Base-by-base conservation (phyloP, 2,329 filamentous ascomycete species). In the Hymenoscyphus scutula region DNA sequence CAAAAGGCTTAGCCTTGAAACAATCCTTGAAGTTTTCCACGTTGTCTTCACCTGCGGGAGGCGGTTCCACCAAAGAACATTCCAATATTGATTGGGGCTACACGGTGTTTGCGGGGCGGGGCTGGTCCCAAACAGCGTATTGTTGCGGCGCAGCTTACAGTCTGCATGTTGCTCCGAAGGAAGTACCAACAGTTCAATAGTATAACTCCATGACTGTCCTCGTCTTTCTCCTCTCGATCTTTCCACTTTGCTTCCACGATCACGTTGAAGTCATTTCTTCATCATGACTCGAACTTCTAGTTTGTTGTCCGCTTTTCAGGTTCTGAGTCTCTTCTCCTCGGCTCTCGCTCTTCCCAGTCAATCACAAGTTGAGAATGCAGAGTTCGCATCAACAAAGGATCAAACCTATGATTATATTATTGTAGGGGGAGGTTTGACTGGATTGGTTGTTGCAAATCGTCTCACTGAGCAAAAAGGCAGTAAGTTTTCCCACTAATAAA, bases 391-490 rank as follows among this genome's bases (percentile, higher is more conserved):
- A 15, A 2, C 38, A 51, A 29, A 48, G 13, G 29, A 58, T 13
- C 56, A 58, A 60, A 53, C 59, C 5, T 60, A 45, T 56, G 53
- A 60, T 37, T 60, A 60, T 45, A 56, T 60, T 13, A 56, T 55
- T 30, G 51, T 60, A 25, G 59, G 59, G 5, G 59, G 59, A 8
- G 59, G 59, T 19, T 32, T 60, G 13, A 45, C 53, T n/a, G 59
- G 59, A n/a, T 30, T 60, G 23, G 53, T 56, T 6, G 59, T 60
- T 30, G 59, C 51, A 17, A 60, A 60, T 56, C 59, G 59, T 30
- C 53, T 60, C 13, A 56, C 59, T 34, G 59, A 60, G n/a, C 29
- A 56, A 11, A 23, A 38, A 19, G 25, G 27, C n/a, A 56, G 59
- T 60, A 60, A 25, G 53, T 56, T 19, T 38, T 13, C 27, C 27